A percentile compares a stretch with the other conserved stretches of the same genome.
phyloP scores from a whole-genome alignment of 768 basidiomycete species.

The Pisolithus microcarpus region DNA sequence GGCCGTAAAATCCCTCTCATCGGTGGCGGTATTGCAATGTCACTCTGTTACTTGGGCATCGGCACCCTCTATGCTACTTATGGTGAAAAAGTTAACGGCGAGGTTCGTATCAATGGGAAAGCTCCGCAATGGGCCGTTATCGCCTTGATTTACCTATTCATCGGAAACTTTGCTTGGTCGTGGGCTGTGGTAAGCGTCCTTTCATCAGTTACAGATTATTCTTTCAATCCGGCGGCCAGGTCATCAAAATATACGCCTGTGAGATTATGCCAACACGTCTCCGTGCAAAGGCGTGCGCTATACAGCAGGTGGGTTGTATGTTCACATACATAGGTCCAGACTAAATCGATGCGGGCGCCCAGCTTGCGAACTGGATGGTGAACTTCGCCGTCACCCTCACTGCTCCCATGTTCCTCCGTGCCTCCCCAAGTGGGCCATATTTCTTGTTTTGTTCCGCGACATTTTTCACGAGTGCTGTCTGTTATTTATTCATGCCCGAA shows the following conservation, averaged over 20 bases:
- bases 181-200: conserved; percentile 34
- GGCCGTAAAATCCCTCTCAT: conserved; percentile 31
- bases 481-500: conserved; percentile 36
- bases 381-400: conserved; percentile 41
- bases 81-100: conserved; percentile 24
- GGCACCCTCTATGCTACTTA: conserved; percentile 37
- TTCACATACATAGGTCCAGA: not conserved
- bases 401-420: conserved; percentile 39
- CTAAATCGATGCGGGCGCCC: conserved; percentile 4
- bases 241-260: conserved; percentile 33
- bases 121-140: conserved; percentile 33
- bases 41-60: conserved; percentile 34
- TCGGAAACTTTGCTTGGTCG: conserved; percentile 35
- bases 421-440: conserved; percentile 39
- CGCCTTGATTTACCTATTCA: conserved; percentile 41
- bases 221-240: conserved; percentile 10
- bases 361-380: conserved; percentile 25
- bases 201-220: not conserved
- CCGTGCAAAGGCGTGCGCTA: conserved; percentile 37
- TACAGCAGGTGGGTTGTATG: conserved; percentile 33
- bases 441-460: conserved; percentile 38
- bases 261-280: conserved; percentile 45
- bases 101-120: conserved; percentile 18
- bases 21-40: conserved; percentile 35
- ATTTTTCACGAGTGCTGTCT: conserved; percentile 32